phyloP scores from a whole-genome alignment of 768 basidiomycete species.

The Lenzites betulinus region DNA sequence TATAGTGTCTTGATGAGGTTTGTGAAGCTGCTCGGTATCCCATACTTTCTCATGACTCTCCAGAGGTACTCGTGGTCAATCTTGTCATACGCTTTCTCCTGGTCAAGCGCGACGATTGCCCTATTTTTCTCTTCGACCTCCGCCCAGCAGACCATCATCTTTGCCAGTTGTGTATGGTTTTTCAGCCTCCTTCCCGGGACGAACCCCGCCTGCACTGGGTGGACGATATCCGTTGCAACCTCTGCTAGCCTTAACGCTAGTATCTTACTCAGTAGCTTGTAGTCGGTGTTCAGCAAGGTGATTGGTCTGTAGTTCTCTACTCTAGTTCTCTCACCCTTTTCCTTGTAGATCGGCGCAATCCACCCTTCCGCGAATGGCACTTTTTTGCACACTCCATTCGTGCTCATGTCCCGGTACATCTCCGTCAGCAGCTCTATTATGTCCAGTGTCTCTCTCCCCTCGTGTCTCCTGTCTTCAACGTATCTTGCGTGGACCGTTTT shows the following conservation, averaged over 20 bases:
- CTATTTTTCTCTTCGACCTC: conserved; percentile 17
- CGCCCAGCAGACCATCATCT: conserved; percentile 22
- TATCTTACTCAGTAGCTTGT: conserved; percentile 34
- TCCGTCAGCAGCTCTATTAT: background rate
- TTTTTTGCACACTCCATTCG: background rate
- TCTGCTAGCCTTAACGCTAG: conserved; percentile 24
- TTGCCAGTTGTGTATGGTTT: conserved; percentile 35
- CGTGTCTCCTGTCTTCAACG: background rate
- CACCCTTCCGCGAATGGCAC: conserved; percentile 34
- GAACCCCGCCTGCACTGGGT: conserved; percentile 44
- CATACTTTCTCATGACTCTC: conserved; percentile 8
- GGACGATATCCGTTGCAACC: conserved; percentile 27
- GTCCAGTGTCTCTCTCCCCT: background rate
- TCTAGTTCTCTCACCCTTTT: conserved; percentile 27
- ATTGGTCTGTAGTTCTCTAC: conserved; percentile 25
- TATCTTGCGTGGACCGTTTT: background rate
- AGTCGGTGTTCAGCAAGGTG: conserved; percentile 34
- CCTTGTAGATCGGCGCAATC: conserved; percentile 45
- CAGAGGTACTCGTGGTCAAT: conserved; percentile 24
- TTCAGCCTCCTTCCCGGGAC: conserved; percentile 34
- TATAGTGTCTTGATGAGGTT: conserved; percentile 20
- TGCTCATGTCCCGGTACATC: background rate
- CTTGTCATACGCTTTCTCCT: conserved; percentile 28
- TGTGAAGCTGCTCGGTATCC: conserved; percentile 19
- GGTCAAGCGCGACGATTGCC: conserved; percentile 18